Conservation (phyloP, 148 eudicot species). For the Hydrangea macrophylla region DNA sequence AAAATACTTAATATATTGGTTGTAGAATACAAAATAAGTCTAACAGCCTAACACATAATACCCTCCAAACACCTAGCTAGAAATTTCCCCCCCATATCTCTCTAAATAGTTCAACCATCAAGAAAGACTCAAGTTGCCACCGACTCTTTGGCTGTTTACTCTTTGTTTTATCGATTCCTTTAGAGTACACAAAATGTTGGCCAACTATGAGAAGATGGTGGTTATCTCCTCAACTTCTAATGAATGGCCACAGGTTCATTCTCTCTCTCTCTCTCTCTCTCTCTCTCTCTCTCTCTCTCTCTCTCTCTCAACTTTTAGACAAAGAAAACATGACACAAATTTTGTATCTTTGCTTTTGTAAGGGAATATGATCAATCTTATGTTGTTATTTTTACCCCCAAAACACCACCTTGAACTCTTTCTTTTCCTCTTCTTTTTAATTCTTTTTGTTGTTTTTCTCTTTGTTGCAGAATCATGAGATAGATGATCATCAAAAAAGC, state of each 20-base stretch:
- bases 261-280: not conserved
- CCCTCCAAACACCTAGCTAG: too few relatives aligned
- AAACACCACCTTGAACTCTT: conserved; percentile 4
- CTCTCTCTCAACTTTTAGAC: conserved; percentile 26
- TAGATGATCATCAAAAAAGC: conserved; percentile 5
- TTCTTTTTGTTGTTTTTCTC: too few relatives aligned
- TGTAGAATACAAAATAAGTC: too few relatives aligned
- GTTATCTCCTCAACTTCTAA: conserved; percentile 18
- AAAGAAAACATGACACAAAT: conserved; percentile 30
- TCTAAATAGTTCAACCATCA: conserved; percentile 15
- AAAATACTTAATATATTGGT: too few relatives aligned
- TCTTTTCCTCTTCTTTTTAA: not conserved
- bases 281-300: not conserved
- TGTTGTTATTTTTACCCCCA: conserved; percentile 19
- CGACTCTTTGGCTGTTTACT: conserved; percentile 32
- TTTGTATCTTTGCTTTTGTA: conserved; percentile 47
- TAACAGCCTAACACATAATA: too few relatives aligned
- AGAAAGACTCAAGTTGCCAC: conserved; percentile 28
- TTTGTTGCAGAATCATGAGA: too few relatives aligned
- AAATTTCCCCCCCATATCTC: too few relatives aligned
- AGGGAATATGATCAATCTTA: conserved; percentile 21
- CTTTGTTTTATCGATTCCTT: conserved; percentile 24
- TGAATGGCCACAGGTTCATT: conserved; percentile 25
- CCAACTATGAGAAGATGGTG: conserved; percentile 26
- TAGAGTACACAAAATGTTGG: conserved; percentile 16